Evolutionary conservation across 202 grass and related monocot genomes (phyloP), one percentile per base, ranked within the genome.

Genomic region (Zoysia matrella): DNA sequence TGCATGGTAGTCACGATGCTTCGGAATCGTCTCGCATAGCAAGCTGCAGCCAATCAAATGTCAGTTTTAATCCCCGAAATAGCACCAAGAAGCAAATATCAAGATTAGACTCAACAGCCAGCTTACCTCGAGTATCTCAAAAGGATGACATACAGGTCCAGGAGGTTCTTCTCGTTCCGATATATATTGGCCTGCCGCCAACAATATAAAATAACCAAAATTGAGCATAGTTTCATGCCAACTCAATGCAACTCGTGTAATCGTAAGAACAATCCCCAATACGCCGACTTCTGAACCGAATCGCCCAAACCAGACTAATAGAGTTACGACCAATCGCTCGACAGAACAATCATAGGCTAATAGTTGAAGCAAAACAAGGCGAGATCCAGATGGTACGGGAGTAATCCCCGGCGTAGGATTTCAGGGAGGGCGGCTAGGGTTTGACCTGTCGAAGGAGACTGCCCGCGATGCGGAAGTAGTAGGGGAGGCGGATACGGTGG

Each of bases 141-240:
- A 14, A 99, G 93, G 51, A 99, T 99, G 52, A 95, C 94, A 66
- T 99, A 99, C 53, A 99, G 72, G 82, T 99, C 96, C 60, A 99
- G 90, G 61, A 95, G 56, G 78, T 99, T 99, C 69, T 85, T 89
- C 89, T 99, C 96, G 39, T 99, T 91, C 11, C 96, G 85, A 65
- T 99, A 95, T 82, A 99, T 99, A 68, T 83, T 91, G 80, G 96
- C 96, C 96, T 99, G 91, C 52, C 13, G 56, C 71, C 71, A 44
- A 73, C 70, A 85, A 80, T 67, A 74, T 5, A 16, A 11, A 41
- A 86, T 63, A 8, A 76, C 6, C 11, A 56, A 75, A 72, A 71
- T 4, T 76, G 47, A 75, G 15, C 81, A 90, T 10, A 76, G 60
- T 77, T 42, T 60, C 14, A 68, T 12, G 60, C 13, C 46, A 81